Evolutionary conservation across 306 rosid species (phyloP).

Genomic region (Castanospermum australe): DNA sequence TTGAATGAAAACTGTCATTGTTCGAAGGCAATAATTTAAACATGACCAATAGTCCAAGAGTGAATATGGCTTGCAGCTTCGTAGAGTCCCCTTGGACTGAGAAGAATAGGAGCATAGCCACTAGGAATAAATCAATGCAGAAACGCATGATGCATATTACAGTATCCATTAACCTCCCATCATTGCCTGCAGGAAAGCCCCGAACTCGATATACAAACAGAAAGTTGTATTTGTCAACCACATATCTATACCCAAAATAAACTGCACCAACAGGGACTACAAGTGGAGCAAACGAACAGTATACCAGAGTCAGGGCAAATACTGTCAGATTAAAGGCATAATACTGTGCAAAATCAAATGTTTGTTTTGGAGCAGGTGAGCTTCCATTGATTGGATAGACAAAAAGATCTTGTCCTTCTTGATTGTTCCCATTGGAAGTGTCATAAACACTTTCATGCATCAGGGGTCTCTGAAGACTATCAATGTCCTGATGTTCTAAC

Average conservation of each 20-base stretch:
- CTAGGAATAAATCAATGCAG: slow-evolving; percentile 78
- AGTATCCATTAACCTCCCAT: slow-evolving; percentile 91
- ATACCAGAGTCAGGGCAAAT: slow-evolving; percentile 86
- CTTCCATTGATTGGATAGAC: slow-evolving; percentile 77
- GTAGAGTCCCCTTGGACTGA: slow-evolving; percentile 90
- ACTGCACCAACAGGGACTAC: slow-evolving; percentile 91
- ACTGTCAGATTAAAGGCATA: slow-evolving; percentile 91
- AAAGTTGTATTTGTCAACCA: slow-evolving; percentile 95
- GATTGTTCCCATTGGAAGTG: slow-evolving; percentile 49
- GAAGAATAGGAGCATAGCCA: slow-evolving; percentile 91
- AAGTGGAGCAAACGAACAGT: slow-evolving; percentile 84
- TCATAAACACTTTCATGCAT: slow-evolving; percentile 49
- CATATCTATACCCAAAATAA: slow-evolving; percentile 91
- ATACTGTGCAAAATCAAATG: slow-evolving; percentile 95
- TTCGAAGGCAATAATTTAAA: slow-evolving; percentile 75
- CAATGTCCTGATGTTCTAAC: slow-evolving; percentile 69
- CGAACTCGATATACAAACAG: slow-evolving; percentile 85
- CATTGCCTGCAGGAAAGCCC: slow-evolving; percentile 97
- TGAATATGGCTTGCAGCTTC: slow-evolving; percentile 94
- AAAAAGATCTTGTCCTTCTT: slow-evolving; percentile 74
- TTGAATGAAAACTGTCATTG: slow-evolving; percentile 57
- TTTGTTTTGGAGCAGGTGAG: slow-evolving; percentile 83
- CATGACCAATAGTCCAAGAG: slow-evolving; percentile 75
- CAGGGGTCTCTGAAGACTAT: slow-evolving; percentile 71
- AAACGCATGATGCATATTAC: slow-evolving; percentile 87